Evolutionary conservation across 108 stramenopile species (phyloP), one percentile per base, ranked within the genome.

Genomic region (Parmales sp.): DNA sequence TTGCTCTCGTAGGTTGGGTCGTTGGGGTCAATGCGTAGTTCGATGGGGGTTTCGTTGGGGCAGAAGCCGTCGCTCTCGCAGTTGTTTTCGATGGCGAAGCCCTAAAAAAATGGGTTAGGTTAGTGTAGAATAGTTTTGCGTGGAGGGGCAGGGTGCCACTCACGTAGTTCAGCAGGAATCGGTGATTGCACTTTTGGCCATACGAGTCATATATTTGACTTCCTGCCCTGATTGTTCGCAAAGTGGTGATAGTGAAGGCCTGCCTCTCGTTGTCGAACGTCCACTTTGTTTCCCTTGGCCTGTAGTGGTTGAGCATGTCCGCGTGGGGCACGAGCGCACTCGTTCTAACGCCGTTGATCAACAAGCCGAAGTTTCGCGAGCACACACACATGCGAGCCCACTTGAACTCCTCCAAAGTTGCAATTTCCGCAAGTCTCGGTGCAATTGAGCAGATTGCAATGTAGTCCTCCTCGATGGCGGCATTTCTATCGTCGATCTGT

Each of bases 311-410:
- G 23, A 99, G 83, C 98, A 99, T 99, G 75, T 99, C 98, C 6
- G 95, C 96, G 68, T 97, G 95, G 0, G 98, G 98, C 6, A 99
- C 98, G 65, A 99, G 72, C 19, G 98, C 98, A 39, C 88, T 86
- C 2, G 97, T 98, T 23, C 94, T 81, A 60, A 92, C 78, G 25
- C 95, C 95, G 72, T 94, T 84, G 48, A 99, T 86, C 36, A 92
- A 77, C 51, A 99, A 72, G 0, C 97, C 98, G 82, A 99, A 99
- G 78, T 99, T 99, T 0, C 98, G 77, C 41, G 80, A 82, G 70
- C 97, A 98, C 13, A 99, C 98, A 51, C 92, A 92, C 93, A 97
- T 99, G 3, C 98, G 76, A n/a, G 95, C 97, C 98, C 96, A 97
- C 75, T 88, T 87, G 82, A 99, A 99, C 73, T 96, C 94, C 20